These are phyloP conservation scores for Macaranga tanarius DNA, from an alignment of 441 rosid species.

Conservation along the genomic window DNA sequence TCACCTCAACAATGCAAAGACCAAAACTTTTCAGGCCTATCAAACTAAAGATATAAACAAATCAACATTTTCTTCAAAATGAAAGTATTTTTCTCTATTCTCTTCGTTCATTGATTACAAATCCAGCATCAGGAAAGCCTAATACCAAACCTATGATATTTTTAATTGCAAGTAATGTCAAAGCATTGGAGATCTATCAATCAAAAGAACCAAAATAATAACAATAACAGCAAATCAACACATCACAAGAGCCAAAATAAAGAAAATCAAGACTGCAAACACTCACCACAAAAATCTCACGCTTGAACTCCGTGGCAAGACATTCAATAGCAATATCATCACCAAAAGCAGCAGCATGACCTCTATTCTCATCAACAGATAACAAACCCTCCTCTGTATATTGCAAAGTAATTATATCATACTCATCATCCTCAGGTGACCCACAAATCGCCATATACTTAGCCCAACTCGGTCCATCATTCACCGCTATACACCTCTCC, in stretches of 20 bases:
- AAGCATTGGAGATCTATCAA: not conserved
- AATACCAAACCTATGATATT: not conserved
- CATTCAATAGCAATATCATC: constrained; percentile 96
- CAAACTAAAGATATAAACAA: not conserved
- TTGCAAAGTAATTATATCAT: constrained; percentile 82
- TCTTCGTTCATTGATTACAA: too few species aligned
- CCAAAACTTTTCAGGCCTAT: not conserved
- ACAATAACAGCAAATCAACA: too few species aligned
- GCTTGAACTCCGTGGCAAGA: constrained; percentile 89
- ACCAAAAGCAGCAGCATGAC: constrained; percentile 90
- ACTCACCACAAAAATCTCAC: constrained; percentile 86
- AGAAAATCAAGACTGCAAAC: not conserved
- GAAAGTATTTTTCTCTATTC: too few species aligned
- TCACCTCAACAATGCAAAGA: too few species aligned
- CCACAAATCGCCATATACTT: constrained; percentile 94
- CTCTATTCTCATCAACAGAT: constrained; percentile 85
- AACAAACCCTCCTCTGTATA: constrained; percentile 91
- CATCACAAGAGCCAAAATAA: not conserved
- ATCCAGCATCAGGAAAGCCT: too few species aligned
- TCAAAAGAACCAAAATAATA: too few species aligned
- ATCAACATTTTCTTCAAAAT: not conserved
- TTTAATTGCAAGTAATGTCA: too few species aligned
- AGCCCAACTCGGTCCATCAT: constrained; percentile 79
- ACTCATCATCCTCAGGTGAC: constrained; percentile 80
- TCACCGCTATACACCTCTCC: constrained; percentile 80